Percentiles rank a stretch among this genome's conserved stretches.
These are phyloP conservation scores for Sugiyamaella japonica DNA, from an alignment of 1,139 yeast genomes.

Conservation along the genomic window DNA sequence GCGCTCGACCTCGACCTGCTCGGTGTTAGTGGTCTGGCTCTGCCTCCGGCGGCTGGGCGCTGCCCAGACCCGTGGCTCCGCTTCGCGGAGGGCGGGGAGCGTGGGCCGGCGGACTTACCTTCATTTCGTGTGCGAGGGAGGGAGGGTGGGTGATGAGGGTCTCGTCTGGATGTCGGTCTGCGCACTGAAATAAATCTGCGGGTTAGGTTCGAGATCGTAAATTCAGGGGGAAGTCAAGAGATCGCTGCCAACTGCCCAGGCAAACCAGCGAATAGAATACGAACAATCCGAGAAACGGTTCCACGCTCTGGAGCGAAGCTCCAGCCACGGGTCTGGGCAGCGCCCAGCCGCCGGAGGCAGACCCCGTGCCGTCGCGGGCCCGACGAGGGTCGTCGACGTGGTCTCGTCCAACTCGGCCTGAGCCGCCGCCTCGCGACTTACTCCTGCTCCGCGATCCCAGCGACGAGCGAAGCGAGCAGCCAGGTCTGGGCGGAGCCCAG, in stretches of 20 bases:
- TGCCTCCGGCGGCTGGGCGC: constrained; percentile 8
- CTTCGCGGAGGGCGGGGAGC: background rate
- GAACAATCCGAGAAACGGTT: too few relatives aligned
- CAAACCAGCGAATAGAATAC: too few relatives aligned
- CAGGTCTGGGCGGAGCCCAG: too few relatives aligned
- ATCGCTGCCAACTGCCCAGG: too few relatives aligned
- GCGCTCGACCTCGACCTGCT: constrained; percentile 49
- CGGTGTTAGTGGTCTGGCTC: background rate
- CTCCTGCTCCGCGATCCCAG: too few relatives aligned
- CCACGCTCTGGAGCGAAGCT: background rate
- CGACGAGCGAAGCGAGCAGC: too few relatives aligned
- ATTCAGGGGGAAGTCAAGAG: too few relatives aligned
- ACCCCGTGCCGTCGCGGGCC: too few relatives aligned
- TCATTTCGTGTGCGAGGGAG: background rate
- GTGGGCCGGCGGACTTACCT: background rate
- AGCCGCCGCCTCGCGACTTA: too few relatives aligned
- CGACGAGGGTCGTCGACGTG: too few relatives aligned
- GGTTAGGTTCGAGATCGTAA: constrained; percentile 3
- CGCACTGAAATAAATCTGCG: background rate
- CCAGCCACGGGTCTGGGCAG: background rate
- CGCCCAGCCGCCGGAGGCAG: background rate
- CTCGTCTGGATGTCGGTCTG: background rate
- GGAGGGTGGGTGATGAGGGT: too few relatives aligned
- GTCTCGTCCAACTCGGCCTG: too few relatives aligned
- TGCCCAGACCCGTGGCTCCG: background rate